Conservation (phyloP, 2,329 filamentous ascomycete genomes). For the Fusarium sp. region DNA sequence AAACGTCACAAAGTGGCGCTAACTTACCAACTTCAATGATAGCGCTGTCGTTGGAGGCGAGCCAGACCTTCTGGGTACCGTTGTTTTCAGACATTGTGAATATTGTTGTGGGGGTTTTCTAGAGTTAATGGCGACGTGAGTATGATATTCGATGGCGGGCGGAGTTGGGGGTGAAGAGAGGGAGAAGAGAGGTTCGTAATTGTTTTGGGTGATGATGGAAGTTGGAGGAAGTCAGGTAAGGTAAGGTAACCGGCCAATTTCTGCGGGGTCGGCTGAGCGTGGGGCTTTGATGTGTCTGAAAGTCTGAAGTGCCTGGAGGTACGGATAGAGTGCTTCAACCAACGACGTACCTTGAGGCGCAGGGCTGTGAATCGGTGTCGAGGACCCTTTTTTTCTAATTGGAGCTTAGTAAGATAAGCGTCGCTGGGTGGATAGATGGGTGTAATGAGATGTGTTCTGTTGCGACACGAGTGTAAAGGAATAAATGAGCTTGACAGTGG, state of each 20-base stretch:
- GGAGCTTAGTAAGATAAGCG: constrained; percentile 18
- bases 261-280: constrained; percentile 47
- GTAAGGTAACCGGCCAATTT: constrained; percentile 31
- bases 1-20: constrained; percentile 23
- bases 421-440: background rate
- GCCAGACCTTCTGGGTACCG: constrained; percentile 58
- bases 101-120: constrained; percentile 12
- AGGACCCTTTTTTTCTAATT: constrained; percentile 24
- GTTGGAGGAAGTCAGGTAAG: constrained; percentile 42
- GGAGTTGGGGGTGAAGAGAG: constrained; percentile 5
- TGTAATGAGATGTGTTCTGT: background rate
- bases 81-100: constrained; percentile 55
- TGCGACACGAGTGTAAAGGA: background rate
- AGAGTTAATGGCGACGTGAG: constrained; percentile 19
- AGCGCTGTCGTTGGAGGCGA: constrained; percentile 65
- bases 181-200: constrained; percentile 5
- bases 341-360: constrained; percentile 34
- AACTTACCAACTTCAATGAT: constrained; percentile 62
- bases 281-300: constrained; percentile 15
- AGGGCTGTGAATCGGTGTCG: constrained; percentile 32
- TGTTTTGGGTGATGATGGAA: constrained; percentile 40
- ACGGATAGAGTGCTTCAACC: too few species aligned
- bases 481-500: background rate
- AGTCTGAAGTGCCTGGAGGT: constrained; percentile 2
- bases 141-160: background rate